Evolutionary conservation across 106 monocot species (phyloP).

Genomic region (Allium sativum): DNA sequence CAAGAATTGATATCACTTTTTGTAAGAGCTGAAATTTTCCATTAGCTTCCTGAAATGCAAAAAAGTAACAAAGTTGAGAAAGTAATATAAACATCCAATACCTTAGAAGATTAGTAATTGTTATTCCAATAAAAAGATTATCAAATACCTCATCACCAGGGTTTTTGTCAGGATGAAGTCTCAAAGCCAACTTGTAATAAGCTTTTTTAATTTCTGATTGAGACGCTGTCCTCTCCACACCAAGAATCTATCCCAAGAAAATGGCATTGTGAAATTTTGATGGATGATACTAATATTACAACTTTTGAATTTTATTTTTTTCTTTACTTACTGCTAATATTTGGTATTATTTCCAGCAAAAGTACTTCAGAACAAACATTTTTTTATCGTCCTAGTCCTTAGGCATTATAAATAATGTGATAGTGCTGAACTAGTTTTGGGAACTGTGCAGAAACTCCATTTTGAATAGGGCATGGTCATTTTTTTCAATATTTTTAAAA

Average conservation of each 20-base stretch:
- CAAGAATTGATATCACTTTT: constrained; percentile 94
- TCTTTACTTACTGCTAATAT: too few relatives aligned
- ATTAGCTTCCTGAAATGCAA: constrained; percentile 61
- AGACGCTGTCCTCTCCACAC: constrained; percentile 75
- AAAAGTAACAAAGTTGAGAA: background rate
- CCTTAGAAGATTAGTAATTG: background rate
- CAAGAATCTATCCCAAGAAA: constrained; percentile 58
- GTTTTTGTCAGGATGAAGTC: constrained; percentile 98
- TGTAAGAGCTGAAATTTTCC: constrained; percentile 96
- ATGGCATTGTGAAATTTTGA: background rate
- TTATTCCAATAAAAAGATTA: background rate
- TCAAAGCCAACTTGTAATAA: constrained; percentile 89
- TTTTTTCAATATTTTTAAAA: too few relatives aligned
- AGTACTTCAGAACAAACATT: too few relatives aligned
- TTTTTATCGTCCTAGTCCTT: too few relatives aligned
- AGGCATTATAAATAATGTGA: too few relatives aligned
- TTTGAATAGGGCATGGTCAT: too few relatives aligned
- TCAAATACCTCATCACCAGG: constrained; percentile 81
- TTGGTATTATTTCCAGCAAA: too few relatives aligned
- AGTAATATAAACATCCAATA: background rate
- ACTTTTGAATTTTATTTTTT: background rate
- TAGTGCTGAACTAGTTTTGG: too few relatives aligned
- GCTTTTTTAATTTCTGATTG: constrained; percentile 97
- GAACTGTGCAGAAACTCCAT: too few relatives aligned
- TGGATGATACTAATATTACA: too few relatives aligned